Percentiles rank a stretch among this genome's conserved stretches.
These are phyloP conservation scores for Erythrobasidium hasegawianum DNA, from an alignment of 1,284 basidiomycete species.

Conservation along the genomic window DNA sequence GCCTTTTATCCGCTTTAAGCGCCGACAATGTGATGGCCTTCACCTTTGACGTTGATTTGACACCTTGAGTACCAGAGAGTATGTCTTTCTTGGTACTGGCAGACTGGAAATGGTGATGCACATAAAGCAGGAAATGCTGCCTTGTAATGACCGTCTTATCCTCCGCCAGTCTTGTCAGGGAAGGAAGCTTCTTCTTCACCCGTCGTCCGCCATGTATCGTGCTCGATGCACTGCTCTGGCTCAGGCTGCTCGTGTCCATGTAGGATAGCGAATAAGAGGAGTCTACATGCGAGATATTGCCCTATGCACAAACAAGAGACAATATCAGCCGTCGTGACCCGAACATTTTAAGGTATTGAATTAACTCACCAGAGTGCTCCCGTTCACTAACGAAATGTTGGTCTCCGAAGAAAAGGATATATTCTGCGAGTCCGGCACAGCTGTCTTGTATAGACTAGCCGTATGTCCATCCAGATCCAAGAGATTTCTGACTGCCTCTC, in stretches of 20 bases:
- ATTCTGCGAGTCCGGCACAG: too few species aligned
- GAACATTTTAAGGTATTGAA: not conserved
- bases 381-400: not conserved
- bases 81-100: not conserved
- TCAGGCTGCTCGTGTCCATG: too few species aligned
- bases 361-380: not conserved
- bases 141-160: constrained; percentile 13
- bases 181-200: constrained; percentile 21
- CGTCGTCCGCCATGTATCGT: too few species aligned
- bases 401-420: too few species aligned
- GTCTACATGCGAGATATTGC: not conserved
- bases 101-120: constrained; percentile 19
- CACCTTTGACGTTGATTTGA: not conserved
- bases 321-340: not conserved
- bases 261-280: not conserved
- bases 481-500: constrained; percentile 19
- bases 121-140: constrained; percentile 20
- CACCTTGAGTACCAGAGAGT: not conserved
- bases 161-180: constrained; percentile 19
- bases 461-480: constrained; percentile 7
- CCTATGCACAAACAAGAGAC: not conserved
- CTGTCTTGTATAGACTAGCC: too few species aligned
- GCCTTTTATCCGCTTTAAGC: constrained; percentile 27
- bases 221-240: too few species aligned
- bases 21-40: constrained; percentile 1